phyloP scores from a whole-genome alignment of 1,284 basidiomycete species.

The Boletus sp. region DNA sequence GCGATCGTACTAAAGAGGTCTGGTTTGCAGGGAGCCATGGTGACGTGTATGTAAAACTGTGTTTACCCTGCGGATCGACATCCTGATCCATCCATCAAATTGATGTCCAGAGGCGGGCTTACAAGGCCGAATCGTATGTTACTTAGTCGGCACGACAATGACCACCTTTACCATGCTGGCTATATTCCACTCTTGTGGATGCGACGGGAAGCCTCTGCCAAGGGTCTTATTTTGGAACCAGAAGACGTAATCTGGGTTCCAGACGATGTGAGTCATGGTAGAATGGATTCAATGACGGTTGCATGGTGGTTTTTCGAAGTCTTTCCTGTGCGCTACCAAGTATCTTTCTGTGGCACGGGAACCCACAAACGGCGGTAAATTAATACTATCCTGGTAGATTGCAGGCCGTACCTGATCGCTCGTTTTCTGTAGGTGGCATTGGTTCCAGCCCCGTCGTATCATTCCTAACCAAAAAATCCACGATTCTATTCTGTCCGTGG shows the following conservation, averaged over 20 bases:
- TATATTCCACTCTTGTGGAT: neutral
- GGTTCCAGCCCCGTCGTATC: slow-evolving; percentile 11
- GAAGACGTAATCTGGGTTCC: neutral
- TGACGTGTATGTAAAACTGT: slow-evolving; percentile 14
- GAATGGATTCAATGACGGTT: slow-evolving; percentile 20
- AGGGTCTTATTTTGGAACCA: neutral
- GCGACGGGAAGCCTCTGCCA: neutral
- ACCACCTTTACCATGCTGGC: neutral
- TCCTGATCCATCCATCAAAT: neutral
- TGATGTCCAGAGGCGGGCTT: neutral
- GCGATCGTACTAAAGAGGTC: slow-evolving; percentile 23
- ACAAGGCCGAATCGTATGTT: neutral
- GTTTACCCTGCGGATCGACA: no score
- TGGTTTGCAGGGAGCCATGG: slow-evolving; percentile 21
- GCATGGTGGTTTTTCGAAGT: slow-evolving; percentile 22
- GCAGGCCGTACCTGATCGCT: fast-evolving
- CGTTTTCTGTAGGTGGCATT: slow-evolving; percentile 1
- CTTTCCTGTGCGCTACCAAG: slow-evolving; percentile 19
- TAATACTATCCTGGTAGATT: neutral
- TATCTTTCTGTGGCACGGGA: neutral
- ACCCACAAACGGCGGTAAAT: neutral
- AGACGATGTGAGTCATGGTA: neutral
- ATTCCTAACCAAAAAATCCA: slow-evolving; percentile 28
- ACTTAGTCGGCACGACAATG: neutral
- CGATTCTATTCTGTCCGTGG: slow-evolving; percentile 16